phyloP scores from a whole-genome alignment of 2,329 filamentous ascomycete species.

The Intubia oerlemansii region DNA sequence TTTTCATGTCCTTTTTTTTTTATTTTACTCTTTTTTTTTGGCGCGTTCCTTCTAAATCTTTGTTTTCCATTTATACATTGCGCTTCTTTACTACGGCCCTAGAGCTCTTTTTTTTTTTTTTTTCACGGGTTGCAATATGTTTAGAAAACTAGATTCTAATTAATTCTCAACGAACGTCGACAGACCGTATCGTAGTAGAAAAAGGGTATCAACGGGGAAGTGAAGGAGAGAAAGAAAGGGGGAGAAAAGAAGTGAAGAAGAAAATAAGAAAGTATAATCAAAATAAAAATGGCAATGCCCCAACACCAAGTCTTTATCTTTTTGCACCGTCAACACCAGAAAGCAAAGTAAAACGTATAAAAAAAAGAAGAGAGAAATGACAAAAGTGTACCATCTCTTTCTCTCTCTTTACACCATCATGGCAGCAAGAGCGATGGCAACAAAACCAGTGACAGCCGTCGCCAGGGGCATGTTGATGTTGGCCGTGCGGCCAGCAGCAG shows the following conservation, averaged over 20 bases:
- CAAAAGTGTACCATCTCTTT: not conserved
- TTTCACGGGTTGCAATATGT: not conserved
- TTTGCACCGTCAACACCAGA: too few relatives aligned
- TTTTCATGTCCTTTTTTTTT: too few relatives aligned
- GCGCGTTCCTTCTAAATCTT: not conserved
- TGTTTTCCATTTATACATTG: not conserved
- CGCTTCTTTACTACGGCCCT: too few relatives aligned
- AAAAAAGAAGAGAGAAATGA: not conserved
- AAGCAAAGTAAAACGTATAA: not conserved
- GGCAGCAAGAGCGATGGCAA: not conserved
- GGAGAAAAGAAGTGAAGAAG: too few relatives aligned
- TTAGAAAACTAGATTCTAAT: not conserved
- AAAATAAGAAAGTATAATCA: not conserved
- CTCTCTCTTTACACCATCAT: slow-evolving; percentile 1
- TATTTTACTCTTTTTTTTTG: not conserved
- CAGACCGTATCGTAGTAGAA: not conserved
- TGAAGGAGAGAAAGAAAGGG: too few relatives aligned
- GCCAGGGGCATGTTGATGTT: too few relatives aligned
- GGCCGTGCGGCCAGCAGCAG: slow-evolving; percentile 4
- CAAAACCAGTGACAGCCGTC: not conserved
- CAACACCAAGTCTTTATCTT: too few relatives aligned
- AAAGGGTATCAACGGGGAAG: too few relatives aligned
- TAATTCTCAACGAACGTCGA: too few relatives aligned
- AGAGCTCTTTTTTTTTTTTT: not conserved
- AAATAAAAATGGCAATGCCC: too few relatives aligned